phyloP scores from a whole-genome alignment of 164 flowering plant genomes.

The Dillenia suffruticosa region DNA sequence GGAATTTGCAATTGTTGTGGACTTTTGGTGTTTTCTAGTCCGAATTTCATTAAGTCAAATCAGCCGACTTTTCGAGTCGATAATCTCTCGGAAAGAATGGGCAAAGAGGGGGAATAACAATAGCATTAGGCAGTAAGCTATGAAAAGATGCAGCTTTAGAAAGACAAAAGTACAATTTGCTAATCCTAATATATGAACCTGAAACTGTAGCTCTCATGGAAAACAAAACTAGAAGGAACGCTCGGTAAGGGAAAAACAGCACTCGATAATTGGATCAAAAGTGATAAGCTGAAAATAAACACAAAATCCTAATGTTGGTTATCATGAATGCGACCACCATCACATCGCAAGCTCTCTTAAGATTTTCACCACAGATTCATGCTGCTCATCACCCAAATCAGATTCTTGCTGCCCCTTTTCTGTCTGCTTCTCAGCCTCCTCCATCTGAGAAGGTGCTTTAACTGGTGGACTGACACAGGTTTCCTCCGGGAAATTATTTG shows the following conservation, averaged over 20 bases:
- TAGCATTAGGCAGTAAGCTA: too few relatives aligned
- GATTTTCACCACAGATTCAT: constrained; percentile 32
- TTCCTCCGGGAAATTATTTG: not conserved
- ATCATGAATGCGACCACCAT: constrained; percentile 9
- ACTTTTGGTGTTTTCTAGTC: too few relatives aligned
- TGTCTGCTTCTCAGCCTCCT: constrained; percentile 16
- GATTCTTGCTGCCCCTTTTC: constrained; percentile 23
- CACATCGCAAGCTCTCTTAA: constrained; percentile 52
- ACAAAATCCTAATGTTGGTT: constrained; percentile 14
- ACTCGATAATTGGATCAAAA: constrained; percentile 10
- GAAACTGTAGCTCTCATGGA: too few relatives aligned
- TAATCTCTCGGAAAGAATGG: too few relatives aligned
- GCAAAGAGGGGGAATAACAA: too few relatives aligned
- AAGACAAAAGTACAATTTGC: too few relatives aligned
- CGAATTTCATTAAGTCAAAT: too few relatives aligned
- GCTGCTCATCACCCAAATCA: constrained; percentile 9
- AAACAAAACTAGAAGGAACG: too few relatives aligned
- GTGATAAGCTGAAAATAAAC: constrained; percentile 15
- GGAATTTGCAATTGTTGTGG: too few relatives aligned
- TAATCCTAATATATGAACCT: too few relatives aligned
- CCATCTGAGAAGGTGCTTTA: constrained; percentile 14
- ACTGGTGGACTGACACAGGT: constrained; percentile 6
- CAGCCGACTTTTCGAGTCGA: too few relatives aligned
- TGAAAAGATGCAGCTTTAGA: too few relatives aligned
- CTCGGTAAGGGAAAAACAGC: not conserved